phyloP scores from a whole-genome alignment of 2,329 filamentous ascomycete genomes.

The Trichoderma asperellum region DNA sequence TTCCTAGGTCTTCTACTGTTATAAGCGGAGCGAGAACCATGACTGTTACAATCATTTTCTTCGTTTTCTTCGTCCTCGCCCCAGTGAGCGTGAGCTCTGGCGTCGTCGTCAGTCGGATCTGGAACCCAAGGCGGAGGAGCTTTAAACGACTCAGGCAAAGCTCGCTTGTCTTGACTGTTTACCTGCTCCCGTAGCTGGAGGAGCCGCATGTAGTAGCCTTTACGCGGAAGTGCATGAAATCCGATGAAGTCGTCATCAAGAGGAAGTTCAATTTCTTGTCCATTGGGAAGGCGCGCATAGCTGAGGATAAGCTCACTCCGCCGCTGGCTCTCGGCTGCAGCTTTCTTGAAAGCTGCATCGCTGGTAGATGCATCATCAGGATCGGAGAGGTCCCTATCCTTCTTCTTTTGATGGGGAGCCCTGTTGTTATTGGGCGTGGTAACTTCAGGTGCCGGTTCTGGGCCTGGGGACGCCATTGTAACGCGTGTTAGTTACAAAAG shows the following conservation, averaged over 20 bases:
- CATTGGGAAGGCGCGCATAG: neutral
- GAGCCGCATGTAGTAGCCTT: neutral
- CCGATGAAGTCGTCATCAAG: neutral
- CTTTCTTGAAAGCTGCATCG: neutral
- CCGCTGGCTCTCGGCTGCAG: neutral
- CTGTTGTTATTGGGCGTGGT: neutral
- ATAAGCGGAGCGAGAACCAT: neutral
- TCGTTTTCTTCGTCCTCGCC: neutral
- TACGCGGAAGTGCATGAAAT: neutral
- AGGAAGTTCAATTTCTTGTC: neutral
- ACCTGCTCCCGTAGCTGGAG: neutral
- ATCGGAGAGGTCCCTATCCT: neutral
- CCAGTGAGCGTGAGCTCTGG: neutral
- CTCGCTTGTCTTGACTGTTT: neutral
- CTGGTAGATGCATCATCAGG: neutral
- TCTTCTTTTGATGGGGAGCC: neutral
- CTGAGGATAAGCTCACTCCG: neutral
- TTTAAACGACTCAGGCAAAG: neutral
- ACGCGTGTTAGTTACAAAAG: neutral
- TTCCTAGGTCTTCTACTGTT: neutral
- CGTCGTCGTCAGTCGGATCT: neutral
- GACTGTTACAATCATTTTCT: neutral
- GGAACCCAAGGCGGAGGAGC: constrained; percentile 2
- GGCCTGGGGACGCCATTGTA: neutral
- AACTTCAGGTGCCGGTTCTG: neutral